Base-by-base conservation (phyloP, 768 basidiomycete species). In the Rhodotorula graminis region DNA sequence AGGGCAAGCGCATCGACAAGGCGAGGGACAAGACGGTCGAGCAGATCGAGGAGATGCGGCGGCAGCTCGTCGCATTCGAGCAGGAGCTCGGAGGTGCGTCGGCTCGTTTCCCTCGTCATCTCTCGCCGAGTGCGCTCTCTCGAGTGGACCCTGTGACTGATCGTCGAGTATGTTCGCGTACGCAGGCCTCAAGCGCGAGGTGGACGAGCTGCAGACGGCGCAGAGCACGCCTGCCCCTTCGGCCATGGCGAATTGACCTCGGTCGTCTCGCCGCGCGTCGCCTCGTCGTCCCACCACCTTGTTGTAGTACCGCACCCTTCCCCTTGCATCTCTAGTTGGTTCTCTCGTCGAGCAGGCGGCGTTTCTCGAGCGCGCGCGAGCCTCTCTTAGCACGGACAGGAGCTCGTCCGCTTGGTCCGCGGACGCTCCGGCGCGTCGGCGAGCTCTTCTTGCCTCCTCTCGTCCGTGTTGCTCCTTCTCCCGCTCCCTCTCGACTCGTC, bases 21-120 rank as follows among this genome's bases (percentile, higher is more conserved):
- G 93, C 91, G 10, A 83, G 88, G 61, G 88, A 88, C 77, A 82
- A 84, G 31, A 83, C 96, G 52, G 79, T 90, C 52, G 85, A 85
- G 29, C 90, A 95, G 84, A 89, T 90, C 77, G 90, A 92, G 58
- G 85, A 85, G 64, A 88, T 88, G 87, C 84, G 87, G 53, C 82
- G 78, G 46, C 84, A 84, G 59, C 81, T 97, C 69, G 85, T 89
- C 40, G 90, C 90, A 76, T 88, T 87, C 77, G 94, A 97, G 81
- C 89, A 88, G 74, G 93, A 95, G 80, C 80, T 92, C 29, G 87
- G 87, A 68, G 83, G 83, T 68, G 37, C 50, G 73, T 73, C 29
- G 27, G 12, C 27, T 21, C 18, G 21, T 37, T 21, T n/a, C 31
- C 37, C 27, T 27, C 61, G 9, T 52, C n/a, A 40, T 23, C 18